Evolutionary conservation across 2,329 filamentous ascomycete species (phyloP), one percentile per base, ranked within the genome.

Genomic region (Aspergillus sojae): DNA sequence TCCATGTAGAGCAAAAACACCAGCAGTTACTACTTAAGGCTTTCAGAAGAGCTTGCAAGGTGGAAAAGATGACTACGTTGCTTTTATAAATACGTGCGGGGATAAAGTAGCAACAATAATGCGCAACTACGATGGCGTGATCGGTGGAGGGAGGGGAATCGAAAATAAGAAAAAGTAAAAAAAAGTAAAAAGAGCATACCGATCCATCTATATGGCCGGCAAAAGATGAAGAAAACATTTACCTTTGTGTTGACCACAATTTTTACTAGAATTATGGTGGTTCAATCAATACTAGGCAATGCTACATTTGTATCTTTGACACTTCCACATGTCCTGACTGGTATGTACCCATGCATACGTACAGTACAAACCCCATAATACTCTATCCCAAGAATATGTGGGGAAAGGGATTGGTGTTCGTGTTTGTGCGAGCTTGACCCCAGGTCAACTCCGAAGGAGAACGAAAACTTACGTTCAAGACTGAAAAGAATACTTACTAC

Each of bases 121-220:
- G 14, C 19, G 28, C 34, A 34, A 56, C 19, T 43, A 9, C 56
- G 61, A 67, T 67, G 61, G 65, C 65, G 65, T 67, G 65, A 67
- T 67, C 54, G 45, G 57, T 36, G 21, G 58, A 48, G 26, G 52
- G 21, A 7, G 43, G 21, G n/a, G 43, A 2, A 6, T 10, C 1
- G 21, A 23, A 43, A 21, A 46, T 21, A 21, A 28, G 23, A 48
- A 23, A 14, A 16, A 2, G 45, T 14, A 26, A 26, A 46, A 26
- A 26, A 30, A 23, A 23, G 14, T 41, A 32, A 2, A 21, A 48
- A 32, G 34, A 46, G 41, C 16, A 48, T 12, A 28, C 23, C 9
- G 16, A 28, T 16, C 5, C 45, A 3, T 23, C 4, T 23, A 26
- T 41, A 41, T 19, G n/a, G 36, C 16, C 6, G 36, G 9, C n/a